These are phyloP conservation scores for Gleditsia sinensis DNA, from an alignment of 306 rosid species.

Conservation along the genomic window DNA sequence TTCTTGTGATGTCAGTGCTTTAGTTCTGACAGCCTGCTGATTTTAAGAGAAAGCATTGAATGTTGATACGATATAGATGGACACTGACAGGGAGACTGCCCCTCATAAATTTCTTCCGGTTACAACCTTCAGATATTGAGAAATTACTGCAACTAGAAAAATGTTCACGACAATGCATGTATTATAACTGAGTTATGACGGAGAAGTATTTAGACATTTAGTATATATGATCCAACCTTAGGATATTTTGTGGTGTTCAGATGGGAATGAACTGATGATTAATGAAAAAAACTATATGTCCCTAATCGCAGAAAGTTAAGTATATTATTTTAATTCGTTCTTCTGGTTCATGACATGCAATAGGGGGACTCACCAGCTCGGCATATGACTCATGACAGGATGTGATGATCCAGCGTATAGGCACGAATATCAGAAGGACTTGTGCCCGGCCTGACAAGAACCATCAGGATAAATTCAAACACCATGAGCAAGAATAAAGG, in stretches of 20 bases:
- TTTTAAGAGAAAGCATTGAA: not conserved
- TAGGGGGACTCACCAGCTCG: slow-evolving; percentile 47
- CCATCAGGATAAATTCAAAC: slow-evolving; percentile 36
- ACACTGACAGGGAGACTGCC: not conserved
- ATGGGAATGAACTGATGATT: slow-evolving; percentile 1
- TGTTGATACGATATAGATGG: not conserved
- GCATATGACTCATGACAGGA: slow-evolving; percentile 60
- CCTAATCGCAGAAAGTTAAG: not conserved
- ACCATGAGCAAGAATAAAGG: slow-evolving; percentile 14
- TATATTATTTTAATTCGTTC: slow-evolving; percentile 1
- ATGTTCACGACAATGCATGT: not conserved
- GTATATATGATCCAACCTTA: not conserved
- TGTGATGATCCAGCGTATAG: slow-evolving; percentile 78
- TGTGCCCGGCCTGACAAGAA: slow-evolving; percentile 85
- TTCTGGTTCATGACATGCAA: slow-evolving; percentile 4
- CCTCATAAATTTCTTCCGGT: not conserved
- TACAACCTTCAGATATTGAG: slow-evolving; percentile 11
- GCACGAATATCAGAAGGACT: slow-evolving; percentile 94
- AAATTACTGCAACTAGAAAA: slow-evolving; percentile 1
- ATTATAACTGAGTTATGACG: not conserved
- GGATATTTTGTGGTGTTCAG: not conserved
- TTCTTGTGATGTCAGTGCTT: not conserved
- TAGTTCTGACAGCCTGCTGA: not conserved
- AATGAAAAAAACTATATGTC: slow-evolving; percentile 2
- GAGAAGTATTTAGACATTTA: not conserved